Conservation (phyloP, 1,284 basidiomycete species). For the Cryptococcus deneoformans region DNA sequence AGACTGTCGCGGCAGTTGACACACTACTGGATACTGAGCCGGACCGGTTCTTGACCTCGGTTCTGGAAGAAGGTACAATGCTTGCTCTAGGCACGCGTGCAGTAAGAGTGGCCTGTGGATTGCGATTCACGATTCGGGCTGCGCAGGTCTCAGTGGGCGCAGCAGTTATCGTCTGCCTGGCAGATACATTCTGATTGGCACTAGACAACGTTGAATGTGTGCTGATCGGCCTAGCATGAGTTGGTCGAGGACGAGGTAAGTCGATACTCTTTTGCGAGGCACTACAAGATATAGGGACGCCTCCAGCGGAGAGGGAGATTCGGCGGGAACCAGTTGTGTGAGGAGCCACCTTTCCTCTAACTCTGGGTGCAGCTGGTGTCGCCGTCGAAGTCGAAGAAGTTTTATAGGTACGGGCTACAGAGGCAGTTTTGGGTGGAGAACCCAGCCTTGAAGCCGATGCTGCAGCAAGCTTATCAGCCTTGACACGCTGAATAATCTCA, state of each 20-base stretch:
- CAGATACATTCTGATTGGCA: background rate
- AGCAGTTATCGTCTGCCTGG: too few species aligned
- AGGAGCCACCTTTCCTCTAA: conserved; percentile 3
- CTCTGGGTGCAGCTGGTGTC: background rate
- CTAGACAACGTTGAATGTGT: background rate
- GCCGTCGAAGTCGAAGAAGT: background rate
- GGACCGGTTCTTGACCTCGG: background rate
- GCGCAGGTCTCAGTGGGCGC: too few species aligned
- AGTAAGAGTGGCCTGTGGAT: background rate
- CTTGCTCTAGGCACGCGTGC: background rate
- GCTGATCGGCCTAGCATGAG: background rate
- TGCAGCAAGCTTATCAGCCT: conserved; percentile 3
- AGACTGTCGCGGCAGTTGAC: background rate
- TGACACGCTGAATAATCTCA: conserved; percentile 15
- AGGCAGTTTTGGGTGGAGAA: conserved; percentile 7
- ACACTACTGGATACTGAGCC: conserved; percentile 6
- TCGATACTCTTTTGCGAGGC: conserved; percentile 13
- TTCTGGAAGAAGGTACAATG: background rate
- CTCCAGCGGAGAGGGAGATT: conserved; percentile 22
- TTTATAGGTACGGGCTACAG: conserved; percentile 3
- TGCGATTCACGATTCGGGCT: too few species aligned
- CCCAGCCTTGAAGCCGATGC: background rate
- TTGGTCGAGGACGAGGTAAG: conserved; percentile 1
- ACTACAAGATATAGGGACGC: conserved; percentile 11
- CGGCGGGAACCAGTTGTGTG: conserved; percentile 4